These are phyloP conservation scores for Themeda triandra DNA, from an alignment of 176 grass and related monocot genomes.

Conservation along the genomic window DNA sequence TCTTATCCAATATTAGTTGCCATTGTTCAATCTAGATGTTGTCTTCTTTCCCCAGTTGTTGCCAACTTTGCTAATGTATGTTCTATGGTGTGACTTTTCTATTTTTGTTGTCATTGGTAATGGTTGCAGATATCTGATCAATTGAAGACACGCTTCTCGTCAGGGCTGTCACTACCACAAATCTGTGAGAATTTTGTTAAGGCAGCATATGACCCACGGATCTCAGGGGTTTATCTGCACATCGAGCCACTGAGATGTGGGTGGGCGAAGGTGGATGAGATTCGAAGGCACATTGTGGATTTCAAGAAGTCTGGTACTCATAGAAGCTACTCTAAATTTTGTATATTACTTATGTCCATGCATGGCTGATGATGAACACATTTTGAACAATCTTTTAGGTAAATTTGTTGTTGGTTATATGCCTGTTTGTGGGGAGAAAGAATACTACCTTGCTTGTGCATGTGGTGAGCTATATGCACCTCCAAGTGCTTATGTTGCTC, in stretches of 20 bases:
- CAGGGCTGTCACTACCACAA: constrained; percentile 79
- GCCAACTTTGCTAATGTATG: neutral
- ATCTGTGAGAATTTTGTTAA: constrained; percentile 91
- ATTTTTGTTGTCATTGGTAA: neutral
- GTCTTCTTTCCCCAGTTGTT: neutral
- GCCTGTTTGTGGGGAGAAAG: constrained; percentile 94
- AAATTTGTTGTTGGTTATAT: constrained; percentile 93
- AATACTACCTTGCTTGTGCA: constrained; percentile 89
- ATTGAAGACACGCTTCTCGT: constrained; percentile 60
- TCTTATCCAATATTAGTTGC: neutral
- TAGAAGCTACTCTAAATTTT: constrained; percentile 10
- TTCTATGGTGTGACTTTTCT: neutral
- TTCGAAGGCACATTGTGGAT: constrained; percentile 83
- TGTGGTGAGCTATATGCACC: constrained; percentile 87
- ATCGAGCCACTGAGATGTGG: constrained; percentile 83
- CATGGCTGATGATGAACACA: neutral
- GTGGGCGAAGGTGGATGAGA: constrained; percentile 93
- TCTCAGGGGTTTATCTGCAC: constrained; percentile 88
- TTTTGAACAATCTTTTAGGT: constrained; percentile 50
- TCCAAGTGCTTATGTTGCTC: constrained; percentile 85
- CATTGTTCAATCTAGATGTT: neutral
- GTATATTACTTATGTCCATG: constrained; percentile 7
- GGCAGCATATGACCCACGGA: constrained; percentile 87
- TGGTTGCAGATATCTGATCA: constrained; percentile 78
- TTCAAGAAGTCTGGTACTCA: constrained; percentile 89